These are phyloP conservation scores for Epicoccum sorghinum DNA, from an alignment of 2,329 filamentous ascomycete genomes.

Conservation along the genomic window DNA sequence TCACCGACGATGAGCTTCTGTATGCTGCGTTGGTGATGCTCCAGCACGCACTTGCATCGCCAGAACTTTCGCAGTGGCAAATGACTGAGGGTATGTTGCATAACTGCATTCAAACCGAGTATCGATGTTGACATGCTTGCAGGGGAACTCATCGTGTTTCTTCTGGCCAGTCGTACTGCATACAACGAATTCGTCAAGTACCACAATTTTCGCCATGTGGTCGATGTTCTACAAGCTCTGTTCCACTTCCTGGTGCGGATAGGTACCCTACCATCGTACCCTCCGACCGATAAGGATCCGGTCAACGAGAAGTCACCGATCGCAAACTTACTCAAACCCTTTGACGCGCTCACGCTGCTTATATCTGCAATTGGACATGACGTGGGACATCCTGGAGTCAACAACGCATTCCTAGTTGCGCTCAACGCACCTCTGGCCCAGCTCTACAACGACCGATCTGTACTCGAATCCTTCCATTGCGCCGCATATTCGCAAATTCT, in stretches of 20 bases:
- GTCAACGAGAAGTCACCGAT: slow-evolving; percentile 64
- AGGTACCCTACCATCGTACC: slow-evolving; percentile 74
- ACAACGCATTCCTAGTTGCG: slow-evolving; percentile 93
- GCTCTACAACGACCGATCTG: slow-evolving; percentile 95
- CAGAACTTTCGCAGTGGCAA: slow-evolving; percentile 80
- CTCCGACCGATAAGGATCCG: slow-evolving; percentile 40
- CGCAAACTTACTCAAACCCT: slow-evolving; percentile 77
- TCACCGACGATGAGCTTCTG: slow-evolving; percentile 87
- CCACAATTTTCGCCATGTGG: slow-evolving; percentile 97
- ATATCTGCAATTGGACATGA: slow-evolving; percentile 98
- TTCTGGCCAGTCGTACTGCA: slow-evolving; percentile 87
- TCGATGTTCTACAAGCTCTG: slow-evolving; percentile 92
- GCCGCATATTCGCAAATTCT: slow-evolving; percentile 96
- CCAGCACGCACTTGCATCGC: slow-evolving; percentile 81
- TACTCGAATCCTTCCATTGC: slow-evolving; percentile 96
- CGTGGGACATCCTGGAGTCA: slow-evolving; percentile 95
- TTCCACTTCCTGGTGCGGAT: slow-evolving; percentile 88
- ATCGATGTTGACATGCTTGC: slow-evolving; percentile 26
- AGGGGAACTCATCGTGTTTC: slow-evolving; percentile 84
- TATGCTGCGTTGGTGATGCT: slow-evolving; percentile 88
- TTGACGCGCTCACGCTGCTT: slow-evolving; percentile 86
- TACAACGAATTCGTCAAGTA: slow-evolving; percentile 97
- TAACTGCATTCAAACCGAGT: not conserved
- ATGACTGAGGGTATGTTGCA: slow-evolving; percentile 72
- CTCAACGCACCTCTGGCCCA: slow-evolving; percentile 92